Evolutionary conservation across 1,284 basidiomycete genomes (phyloP).

Genomic region (Papiliotrema flavescens): DNA sequence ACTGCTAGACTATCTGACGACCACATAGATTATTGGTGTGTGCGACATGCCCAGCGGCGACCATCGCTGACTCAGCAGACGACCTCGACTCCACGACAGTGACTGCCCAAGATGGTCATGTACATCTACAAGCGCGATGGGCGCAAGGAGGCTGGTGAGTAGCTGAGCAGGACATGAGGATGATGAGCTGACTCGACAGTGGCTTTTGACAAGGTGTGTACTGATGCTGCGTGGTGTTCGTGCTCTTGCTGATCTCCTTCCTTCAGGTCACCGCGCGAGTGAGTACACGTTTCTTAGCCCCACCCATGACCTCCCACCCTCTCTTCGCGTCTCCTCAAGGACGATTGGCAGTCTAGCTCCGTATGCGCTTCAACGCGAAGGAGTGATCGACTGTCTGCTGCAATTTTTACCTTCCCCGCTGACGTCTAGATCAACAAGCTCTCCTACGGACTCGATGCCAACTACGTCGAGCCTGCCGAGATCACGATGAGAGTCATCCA

Average conservation of each 20-base stretch:
- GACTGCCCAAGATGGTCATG: conserved; percentile 37
- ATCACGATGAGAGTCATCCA: conserved; percentile 81
- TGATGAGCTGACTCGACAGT: conserved; percentile 12
- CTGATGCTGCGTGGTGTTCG: background rate
- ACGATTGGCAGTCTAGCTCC: too few species aligned
- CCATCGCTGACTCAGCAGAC: background rate
- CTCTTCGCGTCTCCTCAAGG: too few species aligned
- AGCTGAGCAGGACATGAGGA: background rate
- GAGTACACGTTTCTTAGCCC: conserved; percentile 4
- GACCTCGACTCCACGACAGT: background rate
- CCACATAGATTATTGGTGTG: too few species aligned
- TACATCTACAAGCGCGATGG: conserved; percentile 49
- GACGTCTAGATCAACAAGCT: conserved; percentile 83
- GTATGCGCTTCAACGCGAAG: too few species aligned
- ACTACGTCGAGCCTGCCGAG: conserved; percentile 93
- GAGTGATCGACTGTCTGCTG: too few species aligned
- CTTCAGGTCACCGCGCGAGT: conserved; percentile 26
- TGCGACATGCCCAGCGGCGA: too few species aligned
- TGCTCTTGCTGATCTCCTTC: conserved; percentile 8
- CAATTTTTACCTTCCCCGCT: conserved; percentile 7
- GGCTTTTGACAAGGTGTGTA: conserved; percentile 38
- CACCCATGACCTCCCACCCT: background rate
- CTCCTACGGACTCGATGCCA: conserved; percentile 91
- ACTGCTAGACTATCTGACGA: too few species aligned
- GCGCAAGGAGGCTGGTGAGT: conserved; percentile 42